Conservation (phyloP, 2,329 filamentous ascomycete species). For the Rutstroemia sp. region DNA sequence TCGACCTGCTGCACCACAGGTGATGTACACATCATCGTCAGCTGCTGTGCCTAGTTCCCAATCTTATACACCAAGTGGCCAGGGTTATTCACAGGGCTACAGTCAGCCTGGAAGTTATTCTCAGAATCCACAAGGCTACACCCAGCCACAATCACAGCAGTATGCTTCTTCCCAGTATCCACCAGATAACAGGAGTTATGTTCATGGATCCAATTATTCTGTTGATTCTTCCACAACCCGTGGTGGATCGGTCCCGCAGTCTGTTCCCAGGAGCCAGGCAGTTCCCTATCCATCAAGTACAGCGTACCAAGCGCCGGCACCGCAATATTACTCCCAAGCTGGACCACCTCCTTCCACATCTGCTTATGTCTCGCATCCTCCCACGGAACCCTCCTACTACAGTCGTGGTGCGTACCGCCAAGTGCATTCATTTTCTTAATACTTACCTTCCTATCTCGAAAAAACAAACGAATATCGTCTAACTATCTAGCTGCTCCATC, state of each 20-base stretch:
- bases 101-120: slow-evolving; percentile 19
- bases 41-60: slow-evolving; percentile 11
- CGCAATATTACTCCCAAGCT: slow-evolving; percentile 27
- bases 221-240: slow-evolving; percentile 15
- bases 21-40: slow-evolving; percentile 18
- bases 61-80: slow-evolving; percentile 11
- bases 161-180: slow-evolving; percentile 14
- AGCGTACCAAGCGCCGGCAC: slow-evolving; percentile 13
- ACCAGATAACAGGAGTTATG: slow-evolving; percentile 23
- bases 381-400: slow-evolving; percentile 41
- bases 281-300: slow-evolving; percentile 11
- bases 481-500: slow-evolving; percentile 27
- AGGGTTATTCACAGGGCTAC: slow-evolving; percentile 20
- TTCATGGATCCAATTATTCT: slow-evolving; percentile 23
- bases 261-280: slow-evolving; percentile 13
- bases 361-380: slow-evolving; percentile 34
- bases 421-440: slow-evolving; percentile 14
- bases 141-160: slow-evolving; percentile 8
- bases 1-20: slow-evolving; percentile 11
- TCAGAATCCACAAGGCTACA: slow-evolving; percentile 17
- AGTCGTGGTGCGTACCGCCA: slow-evolving; percentile 52
- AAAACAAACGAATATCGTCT: slow-evolving; percentile 22
- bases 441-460: slow-evolving; percentile 6
- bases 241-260: slow-evolving; percentile 9
- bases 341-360: slow-evolving; percentile 30